Conservation (phyloP, 1,284 basidiomycete species). For the Neolentinus lepideus region DNA sequence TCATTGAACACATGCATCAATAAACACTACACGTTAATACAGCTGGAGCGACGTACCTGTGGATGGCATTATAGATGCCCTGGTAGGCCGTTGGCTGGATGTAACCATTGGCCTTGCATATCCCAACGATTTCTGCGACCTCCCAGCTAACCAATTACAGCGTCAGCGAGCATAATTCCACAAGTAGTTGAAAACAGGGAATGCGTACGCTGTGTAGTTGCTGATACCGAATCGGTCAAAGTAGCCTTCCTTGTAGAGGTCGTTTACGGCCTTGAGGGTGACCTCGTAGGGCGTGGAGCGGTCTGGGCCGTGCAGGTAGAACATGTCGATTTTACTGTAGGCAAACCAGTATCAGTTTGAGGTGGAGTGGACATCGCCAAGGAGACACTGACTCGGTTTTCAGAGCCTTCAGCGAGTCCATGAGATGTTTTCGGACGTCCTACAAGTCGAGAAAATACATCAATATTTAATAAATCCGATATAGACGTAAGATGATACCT, state of each 20-base stretch:
- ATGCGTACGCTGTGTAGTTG: conserved; percentile 36
- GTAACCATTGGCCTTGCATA: conserved; percentile 47
- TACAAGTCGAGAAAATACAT: conserved; percentile 6
- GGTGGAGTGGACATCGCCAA: not conserved
- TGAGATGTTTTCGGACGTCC: conserved; percentile 36
- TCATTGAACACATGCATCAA: not conserved
- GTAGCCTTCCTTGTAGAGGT: conserved; percentile 41
- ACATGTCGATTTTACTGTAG: conserved; percentile 33
- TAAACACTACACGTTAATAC: not conserved
- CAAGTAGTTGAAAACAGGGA: no score
- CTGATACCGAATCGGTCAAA: conserved; percentile 41
- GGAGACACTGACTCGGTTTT: conserved; percentile 32
- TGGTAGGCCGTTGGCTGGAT: conserved; percentile 66
- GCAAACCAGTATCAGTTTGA: not conserved
- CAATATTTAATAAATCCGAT: not conserved
- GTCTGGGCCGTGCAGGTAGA: conserved; percentile 51
- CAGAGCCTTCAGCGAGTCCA: conserved; percentile 35
- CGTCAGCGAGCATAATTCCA: not conserved
- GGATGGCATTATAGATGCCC: conserved; percentile 52
- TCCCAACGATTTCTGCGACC: conserved; percentile 56
- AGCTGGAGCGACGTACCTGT: conserved; percentile 21
- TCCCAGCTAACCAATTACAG: conserved; percentile 39
- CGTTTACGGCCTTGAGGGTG: conserved; percentile 40
- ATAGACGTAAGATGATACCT: not conserved
- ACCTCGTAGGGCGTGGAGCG: conserved; percentile 37